Evolutionary conservation across 2,329 filamentous ascomycete genomes (phyloP).

Genomic region (Fusarium abutilonis): DNA sequence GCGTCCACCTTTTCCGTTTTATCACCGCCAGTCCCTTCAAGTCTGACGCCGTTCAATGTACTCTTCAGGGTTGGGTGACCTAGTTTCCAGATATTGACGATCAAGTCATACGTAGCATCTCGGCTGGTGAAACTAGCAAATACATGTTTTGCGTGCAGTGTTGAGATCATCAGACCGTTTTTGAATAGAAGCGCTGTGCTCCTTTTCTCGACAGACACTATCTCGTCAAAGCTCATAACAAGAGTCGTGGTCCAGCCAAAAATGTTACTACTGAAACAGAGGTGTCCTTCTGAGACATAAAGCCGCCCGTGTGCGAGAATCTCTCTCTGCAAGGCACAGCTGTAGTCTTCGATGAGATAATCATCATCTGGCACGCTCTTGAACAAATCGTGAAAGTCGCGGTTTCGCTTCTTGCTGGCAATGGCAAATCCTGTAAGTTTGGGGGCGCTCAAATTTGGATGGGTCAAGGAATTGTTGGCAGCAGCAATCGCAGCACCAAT

Average conservation of each 20-base stretch:
- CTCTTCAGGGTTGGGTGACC: slow-evolving; percentile 92
- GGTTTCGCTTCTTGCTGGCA: slow-evolving; percentile 93
- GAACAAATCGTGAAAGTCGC: slow-evolving; percentile 93
- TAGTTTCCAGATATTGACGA: slow-evolving; percentile 98
- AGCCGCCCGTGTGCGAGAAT: slow-evolving; percentile 93
- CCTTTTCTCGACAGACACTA: slow-evolving; percentile 96
- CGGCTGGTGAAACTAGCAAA: slow-evolving; percentile 95
- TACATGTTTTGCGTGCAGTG: slow-evolving; percentile 91
- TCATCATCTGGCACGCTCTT: slow-evolving; percentile 98
- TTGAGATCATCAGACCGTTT: slow-evolving; percentile 96
- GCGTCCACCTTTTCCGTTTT: slow-evolving; percentile 85
- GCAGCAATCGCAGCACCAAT: slow-evolving; percentile 77
- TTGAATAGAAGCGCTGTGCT: slow-evolving; percentile 95
- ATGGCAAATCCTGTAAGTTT: slow-evolving; percentile 95
- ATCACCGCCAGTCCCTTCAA: slow-evolving; percentile 85
- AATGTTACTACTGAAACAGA: slow-evolving; percentile 99
- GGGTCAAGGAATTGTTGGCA: slow-evolving; percentile 75
- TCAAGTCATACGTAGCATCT: slow-evolving; percentile 95
- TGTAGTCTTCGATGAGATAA: slow-evolving; percentile 98
- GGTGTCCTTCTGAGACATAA: slow-evolving; percentile 95
- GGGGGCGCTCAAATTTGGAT: slow-evolving; percentile 70
- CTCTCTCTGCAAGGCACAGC: slow-evolving; percentile 93
- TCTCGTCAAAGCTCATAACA: slow-evolving; percentile 98
- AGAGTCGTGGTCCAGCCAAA: slow-evolving; percentile 97
- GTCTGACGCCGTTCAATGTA: slow-evolving; percentile 85